A percentile compares a stretch with the other conserved stretches of the same genome.
Conservation (phyloP, 2,329 filamentous ascomycete genomes). For the Monilinia polystroma region DNA sequence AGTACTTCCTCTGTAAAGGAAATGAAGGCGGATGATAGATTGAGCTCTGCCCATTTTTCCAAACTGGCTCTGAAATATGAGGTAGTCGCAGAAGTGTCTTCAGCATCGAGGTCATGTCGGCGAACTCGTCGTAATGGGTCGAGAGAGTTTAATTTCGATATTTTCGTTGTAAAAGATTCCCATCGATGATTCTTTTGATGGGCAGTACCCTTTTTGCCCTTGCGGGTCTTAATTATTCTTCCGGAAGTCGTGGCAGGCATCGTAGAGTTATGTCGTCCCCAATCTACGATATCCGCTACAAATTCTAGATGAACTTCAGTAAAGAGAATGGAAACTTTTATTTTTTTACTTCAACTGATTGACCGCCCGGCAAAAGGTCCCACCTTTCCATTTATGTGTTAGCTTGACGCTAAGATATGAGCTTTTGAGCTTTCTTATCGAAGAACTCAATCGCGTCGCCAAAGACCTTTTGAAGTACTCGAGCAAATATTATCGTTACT, state of each 20-base stretch:
- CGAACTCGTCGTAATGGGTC: constrained; percentile 90
- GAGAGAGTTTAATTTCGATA: constrained; percentile 83
- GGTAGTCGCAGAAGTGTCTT: constrained; percentile 71
- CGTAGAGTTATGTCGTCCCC: constrained; percentile 40
- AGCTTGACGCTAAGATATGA: constrained; percentile 23
- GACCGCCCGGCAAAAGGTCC: constrained; percentile 2
- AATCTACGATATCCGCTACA: constrained; percentile 18
- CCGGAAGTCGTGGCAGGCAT: constrained; percentile 65
- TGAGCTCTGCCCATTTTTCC: constrained; percentile 88
- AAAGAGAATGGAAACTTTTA: constrained; percentile 14
- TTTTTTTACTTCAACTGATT: constrained; percentile 13
- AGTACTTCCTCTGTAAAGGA: constrained; percentile 72
- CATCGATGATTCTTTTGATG: constrained; percentile 84
- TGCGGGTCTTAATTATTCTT: constrained; percentile 67
- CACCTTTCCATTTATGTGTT: not conserved
- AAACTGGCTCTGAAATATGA: constrained; percentile 84
- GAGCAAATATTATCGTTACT: constrained; percentile 3
- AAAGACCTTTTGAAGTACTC: constrained; percentile 5
- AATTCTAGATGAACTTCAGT: not conserved
- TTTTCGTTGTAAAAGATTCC: constrained; percentile 87
- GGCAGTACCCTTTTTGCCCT: constrained; percentile 67
- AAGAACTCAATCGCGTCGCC: constrained; percentile 18
- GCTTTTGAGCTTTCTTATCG: constrained; percentile 21
- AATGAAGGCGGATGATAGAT: constrained; percentile 78
- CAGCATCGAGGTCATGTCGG: constrained; percentile 77